Conservation (phyloP, 768 basidiomycete genomes). For the Lentinula aciculospora region DNA sequence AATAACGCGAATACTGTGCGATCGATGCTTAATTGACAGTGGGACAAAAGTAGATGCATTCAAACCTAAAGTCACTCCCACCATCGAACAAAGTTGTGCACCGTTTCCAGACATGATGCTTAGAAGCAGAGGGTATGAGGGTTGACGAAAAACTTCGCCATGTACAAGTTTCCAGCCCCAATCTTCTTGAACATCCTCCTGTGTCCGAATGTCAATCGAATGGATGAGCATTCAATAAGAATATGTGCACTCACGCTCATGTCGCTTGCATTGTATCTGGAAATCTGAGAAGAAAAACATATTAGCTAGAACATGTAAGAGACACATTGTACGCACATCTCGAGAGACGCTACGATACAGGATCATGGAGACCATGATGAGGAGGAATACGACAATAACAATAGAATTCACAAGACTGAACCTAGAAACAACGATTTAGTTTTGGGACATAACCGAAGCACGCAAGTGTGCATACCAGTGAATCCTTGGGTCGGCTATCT, state of each 20-base stretch:
- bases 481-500: conserved; percentile 89
- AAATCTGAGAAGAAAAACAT: conserved; percentile 49
- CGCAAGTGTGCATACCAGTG: conserved; percentile 56
- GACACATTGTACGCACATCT: conserved; percentile 46
- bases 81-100: conserved; percentile 81
- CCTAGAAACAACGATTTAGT: not conserved
- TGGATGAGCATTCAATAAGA: not conserved
- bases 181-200: conserved; percentile 97
- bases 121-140: conserved; percentile 68
- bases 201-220: not conserved
- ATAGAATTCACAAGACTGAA: conserved; percentile 92
- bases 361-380: conserved; percentile 91
- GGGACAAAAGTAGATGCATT: not conserved
- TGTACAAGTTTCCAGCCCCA: conserved; percentile 99
- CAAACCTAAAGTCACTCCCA: conserved; percentile 76
- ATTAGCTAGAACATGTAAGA: conserved; percentile 8
- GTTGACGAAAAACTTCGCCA: conserved; percentile 91
- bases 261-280: conserved; percentile 93
- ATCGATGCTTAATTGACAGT: not conserved
- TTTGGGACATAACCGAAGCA: not conserved
- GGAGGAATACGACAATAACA: conserved; percentile 87
- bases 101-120: conserved; percentile 91
- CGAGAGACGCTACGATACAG: conserved; percentile 80
- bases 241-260: conserved; percentile 55
- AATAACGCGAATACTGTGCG: conserved; percentile 78